Evolutionary conservation across 768 basidiomycete genomes (phyloP).

Genomic region (Serendipita indica): DNA sequence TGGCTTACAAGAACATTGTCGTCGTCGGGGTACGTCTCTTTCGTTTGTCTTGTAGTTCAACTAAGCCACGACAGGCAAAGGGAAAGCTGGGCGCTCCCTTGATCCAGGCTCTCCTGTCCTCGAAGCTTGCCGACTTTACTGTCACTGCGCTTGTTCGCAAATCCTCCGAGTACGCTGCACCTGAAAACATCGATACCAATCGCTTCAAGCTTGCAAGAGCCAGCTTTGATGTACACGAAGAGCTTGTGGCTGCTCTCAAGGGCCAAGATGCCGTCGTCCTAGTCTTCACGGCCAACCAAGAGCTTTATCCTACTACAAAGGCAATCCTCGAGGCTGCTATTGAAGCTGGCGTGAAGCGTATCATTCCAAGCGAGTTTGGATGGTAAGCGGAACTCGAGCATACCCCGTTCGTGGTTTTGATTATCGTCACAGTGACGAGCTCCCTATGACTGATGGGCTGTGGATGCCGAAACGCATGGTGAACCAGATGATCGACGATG

Average conservation of each 20-base stretch:
- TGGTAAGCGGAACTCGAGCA: background rate
- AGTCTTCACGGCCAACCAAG: background rate
- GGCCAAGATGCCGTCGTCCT: conserved; percentile 3
- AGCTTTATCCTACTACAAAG: background rate
- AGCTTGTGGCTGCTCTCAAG: background rate
- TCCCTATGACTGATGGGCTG: background rate
- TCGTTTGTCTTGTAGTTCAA: background rate
- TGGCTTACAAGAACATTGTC: background rate
- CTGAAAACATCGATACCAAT: background rate
- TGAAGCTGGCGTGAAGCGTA: background rate
- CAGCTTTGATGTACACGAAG: background rate
- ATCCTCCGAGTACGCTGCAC: background rate
- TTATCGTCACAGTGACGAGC: background rate
- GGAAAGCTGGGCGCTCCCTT: background rate
- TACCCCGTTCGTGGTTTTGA: background rate
- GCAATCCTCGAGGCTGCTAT: conserved; percentile 1
- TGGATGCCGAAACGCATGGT: background rate
- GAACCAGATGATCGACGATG: background rate
- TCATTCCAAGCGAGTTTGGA: conserved; percentile 5
- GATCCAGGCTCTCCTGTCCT: background rate
- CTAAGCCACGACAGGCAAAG: background rate
- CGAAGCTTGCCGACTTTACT: background rate
- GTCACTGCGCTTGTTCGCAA: background rate
- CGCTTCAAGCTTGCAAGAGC: background rate
- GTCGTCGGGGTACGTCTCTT: conserved; percentile 4